Evolutionary conservation across 139 green algal genomes (phyloP), one percentile per base, ranked within the genome.

Genomic region (Yamagishiella unicocca): DNA sequence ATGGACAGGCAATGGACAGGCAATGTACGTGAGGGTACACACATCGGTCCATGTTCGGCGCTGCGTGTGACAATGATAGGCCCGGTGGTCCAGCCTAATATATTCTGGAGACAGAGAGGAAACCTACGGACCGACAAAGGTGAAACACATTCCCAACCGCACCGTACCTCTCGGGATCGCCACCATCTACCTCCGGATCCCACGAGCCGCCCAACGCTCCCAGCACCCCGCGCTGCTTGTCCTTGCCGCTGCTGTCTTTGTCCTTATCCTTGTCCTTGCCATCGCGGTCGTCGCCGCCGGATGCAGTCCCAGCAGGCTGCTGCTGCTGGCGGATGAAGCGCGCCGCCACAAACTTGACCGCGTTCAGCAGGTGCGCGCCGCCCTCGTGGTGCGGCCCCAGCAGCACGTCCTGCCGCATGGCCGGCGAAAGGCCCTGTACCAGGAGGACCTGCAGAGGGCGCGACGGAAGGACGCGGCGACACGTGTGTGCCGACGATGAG

Each of bases 121-220:
- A n/a, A n/a, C n/a, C n/a, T n/a, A n/a, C n/a, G n/a, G n/a, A n/a
- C n/a, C n/a, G n/a, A n/a, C n/a, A n/a, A n/a, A n/a, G n/a, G n/a
- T n/a, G n/a, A n/a, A n/a, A 71, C 29, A 33, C 62, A 38, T 33
- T 19, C 62, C 10, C 10, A 33, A 40, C n/a, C 2, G 12, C 31
- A 54, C 33, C 35, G 58, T 43, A 79, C 74, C 89, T 90, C n/a
- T 89, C 61, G 54, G 85, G 70, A 40, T 83, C 29, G 38, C 82
- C 93, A 22, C 94, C 95, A 77, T 97, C 95, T 22, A 95, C n/a
- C 0, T 67, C 70, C 17, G 92, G 82, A 87, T 96, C 90, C 82
- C 91, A 93, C 10, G 89, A 45, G 1, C 95, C 95, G 0, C 95
- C 95, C 79, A 97, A 82, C 27, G 90, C 82, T 6, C 89, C 83